Base-by-base conservation (phyloP, 805 yeast genomes). In the Metschnikowia picachoensis region DNA sequence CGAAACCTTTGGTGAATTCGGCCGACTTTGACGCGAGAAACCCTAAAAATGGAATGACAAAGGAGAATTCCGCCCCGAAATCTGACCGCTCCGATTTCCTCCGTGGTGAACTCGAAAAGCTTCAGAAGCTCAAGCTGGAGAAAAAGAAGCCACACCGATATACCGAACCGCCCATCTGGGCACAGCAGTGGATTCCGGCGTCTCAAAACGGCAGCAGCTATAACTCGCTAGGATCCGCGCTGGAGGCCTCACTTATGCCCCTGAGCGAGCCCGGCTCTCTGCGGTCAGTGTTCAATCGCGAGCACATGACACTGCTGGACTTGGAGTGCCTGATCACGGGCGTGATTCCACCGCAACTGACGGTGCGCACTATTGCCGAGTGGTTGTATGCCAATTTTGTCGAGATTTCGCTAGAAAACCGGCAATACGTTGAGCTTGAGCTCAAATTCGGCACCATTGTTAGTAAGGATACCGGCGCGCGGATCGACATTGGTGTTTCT, bases 341-440 rank as follows among this genome's bases (percentile, higher is more conserved):
- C 5, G 75, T 85, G 0, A 82, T 82, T 37, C 94, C 94, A 1
- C 78, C 87, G 39, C 89, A 88, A 58, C 92, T 88, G 57, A 72
- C 87, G 48, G 85, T 91, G 6, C 79, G 91, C 59, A 80, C 87
- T 30, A 80, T 91, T 7, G 85, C 94, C 17, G 88, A 85, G 56
- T 91, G 97, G 97, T 75, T 91, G 8, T 90, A 85, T 72, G 90
- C 95, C 15, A 84, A 87, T 51, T 73, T 89, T 39, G 74, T 75
- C 37, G 87, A 87, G 30, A 76, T 87, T 34, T 77, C 80, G 34
- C 69, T 68, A 17, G 78, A 78, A 35, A 76, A 74, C 56, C 72
- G 82, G 17, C 78, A 71, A 56, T 56, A 60, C 50, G 72, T 86
- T 28, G 95, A 87, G 68, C 65, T 87, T 56, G 95, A 87, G 65